A percentile compares a stretch with the other conserved stretches of the same genome.
Conservation (phyloP, 106 monocot genomes). For the Triglochin maritima region DNA sequence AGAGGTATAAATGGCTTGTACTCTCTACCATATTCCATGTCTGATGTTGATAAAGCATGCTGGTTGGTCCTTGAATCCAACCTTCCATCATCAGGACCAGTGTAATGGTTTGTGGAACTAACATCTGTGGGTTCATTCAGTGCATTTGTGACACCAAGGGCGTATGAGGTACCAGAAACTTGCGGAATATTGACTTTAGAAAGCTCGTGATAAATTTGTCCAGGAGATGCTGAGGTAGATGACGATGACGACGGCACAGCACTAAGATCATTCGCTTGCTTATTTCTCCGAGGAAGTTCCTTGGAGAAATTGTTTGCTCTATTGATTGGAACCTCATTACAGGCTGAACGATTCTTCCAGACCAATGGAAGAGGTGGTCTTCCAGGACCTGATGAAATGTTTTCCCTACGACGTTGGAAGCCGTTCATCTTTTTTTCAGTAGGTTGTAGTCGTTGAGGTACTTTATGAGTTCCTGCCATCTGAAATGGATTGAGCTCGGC, state of each 20-base stretch:
- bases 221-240: slow-evolving; percentile 19
- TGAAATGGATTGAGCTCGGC: slow-evolving; percentile 88
- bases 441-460: slow-evolving; percentile 21
- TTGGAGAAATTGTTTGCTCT: slow-evolving; percentile 45
- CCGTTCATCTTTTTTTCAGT: slow-evolving; percentile 37
- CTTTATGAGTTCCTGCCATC: slow-evolving; percentile 25
- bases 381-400: slow-evolving; percentile 45
- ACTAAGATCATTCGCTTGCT: slow-evolving; percentile 31
- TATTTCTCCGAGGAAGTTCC: slow-evolving; percentile 47
- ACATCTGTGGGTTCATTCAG: slow-evolving; percentile 1
- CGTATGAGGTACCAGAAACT: slow-evolving; percentile 8
- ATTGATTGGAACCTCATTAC: slow-evolving; percentile 49
- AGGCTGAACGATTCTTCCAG: slow-evolving; percentile 74
- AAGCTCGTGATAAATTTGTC: slow-evolving; percentile 14
- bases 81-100: slow-evolving; percentile 19
- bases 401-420: slow-evolving; percentile 57
- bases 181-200: slow-evolving; percentile 14
- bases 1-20: slow-evolving; percentile 1
- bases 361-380: slow-evolving; percentile 70
- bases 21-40: slow-evolving; percentile 9
- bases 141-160: slow-evolving; percentile 14
- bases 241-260: slow-evolving; percentile 25
- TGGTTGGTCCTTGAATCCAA: slow-evolving; percentile 14
- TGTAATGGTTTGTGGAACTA: slow-evolving; percentile 1
- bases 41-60: slow-evolving; percentile 6